phyloP scores from a whole-genome alignment of 208 protist species.

The Trypanosoma theileri region DNA sequence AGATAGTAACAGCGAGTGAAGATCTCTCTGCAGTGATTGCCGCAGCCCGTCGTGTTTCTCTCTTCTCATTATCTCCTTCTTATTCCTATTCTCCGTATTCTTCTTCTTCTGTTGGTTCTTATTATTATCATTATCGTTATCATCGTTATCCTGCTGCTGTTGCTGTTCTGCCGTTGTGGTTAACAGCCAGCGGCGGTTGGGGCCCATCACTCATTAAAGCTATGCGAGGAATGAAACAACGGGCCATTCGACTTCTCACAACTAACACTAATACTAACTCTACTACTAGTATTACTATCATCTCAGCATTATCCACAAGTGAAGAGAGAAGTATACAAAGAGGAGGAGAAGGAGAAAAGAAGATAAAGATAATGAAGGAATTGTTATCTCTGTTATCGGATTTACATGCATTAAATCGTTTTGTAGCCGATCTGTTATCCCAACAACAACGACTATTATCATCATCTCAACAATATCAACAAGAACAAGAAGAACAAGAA shows the following conservation, averaged over 20 bases:
- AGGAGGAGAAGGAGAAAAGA: not conserved
- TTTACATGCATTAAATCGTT: no score
- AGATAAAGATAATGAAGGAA: not conserved
- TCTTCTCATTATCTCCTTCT: not conserved
- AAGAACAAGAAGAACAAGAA: not conserved
- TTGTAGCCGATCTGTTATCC: no score
- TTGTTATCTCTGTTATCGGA: not conserved
- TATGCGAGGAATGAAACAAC: constrained; percentile 14
- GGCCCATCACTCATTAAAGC: not conserved
- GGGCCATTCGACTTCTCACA: not conserved
- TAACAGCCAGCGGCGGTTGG: no score
- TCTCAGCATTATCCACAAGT: constrained; percentile 6
- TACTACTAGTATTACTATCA: no score
- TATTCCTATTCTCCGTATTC: not conserved
- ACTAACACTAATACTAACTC: not conserved
- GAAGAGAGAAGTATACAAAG: not conserved
- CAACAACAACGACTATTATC: constrained; percentile 5
- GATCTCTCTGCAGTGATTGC: constrained; percentile 12
- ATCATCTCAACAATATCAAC: constrained; percentile 16
- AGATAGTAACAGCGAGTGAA: constrained; percentile 6
- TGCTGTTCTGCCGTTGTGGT: no score
- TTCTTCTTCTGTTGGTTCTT: not conserved
- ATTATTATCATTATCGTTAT: no score
- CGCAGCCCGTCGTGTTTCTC: constrained; percentile 20
- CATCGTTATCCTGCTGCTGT: no score